phyloP scores from a whole-genome alignment of 2,329 filamentous ascomycete species.

The Sclerotinia sclerotiorum region DNA sequence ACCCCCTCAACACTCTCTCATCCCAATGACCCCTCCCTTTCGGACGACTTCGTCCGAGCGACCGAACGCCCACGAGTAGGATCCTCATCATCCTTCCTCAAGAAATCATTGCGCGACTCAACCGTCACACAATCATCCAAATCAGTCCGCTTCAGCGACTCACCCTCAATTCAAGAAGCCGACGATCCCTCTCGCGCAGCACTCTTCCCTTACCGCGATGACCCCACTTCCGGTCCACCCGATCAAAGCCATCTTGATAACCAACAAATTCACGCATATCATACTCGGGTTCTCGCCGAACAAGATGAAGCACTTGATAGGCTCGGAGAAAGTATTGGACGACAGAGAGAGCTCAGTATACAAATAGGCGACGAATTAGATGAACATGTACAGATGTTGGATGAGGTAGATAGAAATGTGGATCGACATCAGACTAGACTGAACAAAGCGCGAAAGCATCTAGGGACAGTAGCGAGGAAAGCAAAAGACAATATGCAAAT shows the following conservation, averaged over 20 bases:
- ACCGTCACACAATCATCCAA: constrained; percentile 51
- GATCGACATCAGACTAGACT: constrained; percentile 78
- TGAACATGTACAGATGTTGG: constrained; percentile 81
- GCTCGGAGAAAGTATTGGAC: constrained; percentile 79
- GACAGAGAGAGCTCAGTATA: constrained; percentile 89
- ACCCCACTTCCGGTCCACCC: constrained; percentile 49
- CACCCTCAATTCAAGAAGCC: constrained; percentile 44
- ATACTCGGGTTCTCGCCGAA: constrained; percentile 75
- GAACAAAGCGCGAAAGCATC: constrained; percentile 68
- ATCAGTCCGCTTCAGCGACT: constrained; percentile 84
- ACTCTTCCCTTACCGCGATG: constrained; percentile 70
- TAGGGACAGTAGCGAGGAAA: constrained; percentile 70
- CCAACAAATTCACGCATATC: constrained; percentile 82
- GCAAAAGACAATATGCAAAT: constrained; percentile 85
- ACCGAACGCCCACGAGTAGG: constrained; percentile 42
- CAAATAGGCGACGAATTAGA: constrained; percentile 97
- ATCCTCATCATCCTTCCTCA: constrained; percentile 46
- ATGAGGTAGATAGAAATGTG: constrained; percentile 81
- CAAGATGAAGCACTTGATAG: constrained; percentile 93
- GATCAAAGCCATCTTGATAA: constrained; percentile 62
- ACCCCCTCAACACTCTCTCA: constrained; percentile 54
- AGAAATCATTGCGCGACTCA: constrained; percentile 40
- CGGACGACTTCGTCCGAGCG: constrained; percentile 64
- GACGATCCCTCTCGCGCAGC: constrained; percentile 54
- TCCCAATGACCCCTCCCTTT: constrained; percentile 64